Percentiles rank a stretch among this genome's conserved stretches.
Conservation (phyloP, 164 flowering plant genomes). For the Amborella trichopoda region DNA sequence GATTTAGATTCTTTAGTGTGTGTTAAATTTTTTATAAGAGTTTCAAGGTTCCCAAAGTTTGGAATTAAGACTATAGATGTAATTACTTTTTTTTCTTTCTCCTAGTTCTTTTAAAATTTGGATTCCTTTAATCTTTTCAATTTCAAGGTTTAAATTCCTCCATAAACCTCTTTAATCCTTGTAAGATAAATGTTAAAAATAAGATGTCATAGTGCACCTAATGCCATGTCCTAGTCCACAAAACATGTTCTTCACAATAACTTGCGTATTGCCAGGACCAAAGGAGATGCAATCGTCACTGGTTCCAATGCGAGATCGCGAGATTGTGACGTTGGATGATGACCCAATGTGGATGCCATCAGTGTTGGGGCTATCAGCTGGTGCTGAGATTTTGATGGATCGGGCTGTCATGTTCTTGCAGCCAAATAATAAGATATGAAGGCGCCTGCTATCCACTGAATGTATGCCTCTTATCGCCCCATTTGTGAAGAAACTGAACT, state of each 20-base stretch:
- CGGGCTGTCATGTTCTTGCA: conserved; percentile 14
- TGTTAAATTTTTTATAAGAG: too few relatives aligned
- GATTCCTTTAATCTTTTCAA: too few relatives aligned
- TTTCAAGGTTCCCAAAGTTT: too few relatives aligned
- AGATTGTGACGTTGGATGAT: conserved; percentile 13
- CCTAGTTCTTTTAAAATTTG: too few relatives aligned
- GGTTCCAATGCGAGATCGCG: conserved; percentile 13
- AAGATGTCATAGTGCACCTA: too few relatives aligned
- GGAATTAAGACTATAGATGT: too few relatives aligned
- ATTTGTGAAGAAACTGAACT: conserved; percentile 21
- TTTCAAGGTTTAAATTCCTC: too few relatives aligned
- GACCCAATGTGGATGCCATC: conserved; percentile 34
- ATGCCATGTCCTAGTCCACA: conserved; percentile 58
- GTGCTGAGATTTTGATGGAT: conserved; percentile 19
- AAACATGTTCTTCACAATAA: conserved; percentile 8
- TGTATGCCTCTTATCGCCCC: conserved; percentile 9
- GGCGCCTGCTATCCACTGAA: conserved; percentile 22
- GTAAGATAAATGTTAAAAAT: too few relatives aligned
- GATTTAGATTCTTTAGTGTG: too few relatives aligned
- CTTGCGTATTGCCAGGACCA: conserved; percentile 19
- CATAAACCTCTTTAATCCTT: too few relatives aligned
- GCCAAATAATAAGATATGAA: conserved; percentile 21
- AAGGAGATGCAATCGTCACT: conserved; percentile 41
- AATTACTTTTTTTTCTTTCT: too few relatives aligned
- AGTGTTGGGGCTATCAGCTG: conserved; percentile 32